Base-by-base conservation (phyloP, 495 filamentous ascomycete species). In the Tetracladium marchalianum region DNA sequence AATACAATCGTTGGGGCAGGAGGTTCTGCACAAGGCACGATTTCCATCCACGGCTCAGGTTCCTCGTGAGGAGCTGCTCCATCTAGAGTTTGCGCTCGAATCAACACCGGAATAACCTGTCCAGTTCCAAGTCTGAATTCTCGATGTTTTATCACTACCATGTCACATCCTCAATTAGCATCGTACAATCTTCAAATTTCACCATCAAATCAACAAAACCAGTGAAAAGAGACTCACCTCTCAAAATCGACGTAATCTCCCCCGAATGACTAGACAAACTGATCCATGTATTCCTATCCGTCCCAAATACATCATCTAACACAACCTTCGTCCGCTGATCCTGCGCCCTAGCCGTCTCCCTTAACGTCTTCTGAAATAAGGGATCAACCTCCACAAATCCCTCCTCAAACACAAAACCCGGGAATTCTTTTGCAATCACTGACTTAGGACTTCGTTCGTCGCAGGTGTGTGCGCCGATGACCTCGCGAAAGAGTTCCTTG, bases 391-490 rank as follows among this genome's bases (percentile, higher is more conserved):
- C 81, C 0, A 66, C 56, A 52, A 94, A 83, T 1, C 74, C 73
- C 0, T 61, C 39, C 50, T 88, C 87, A 41, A 89, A 75, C 1
- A 19, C 55, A 62, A 73, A 88, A 0, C 41, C 31, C 0, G 84
- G 83, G 53, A 78, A 86, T 13, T 62, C 61, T 11, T 56, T 37
- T 5, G 62, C 55, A 52, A 94, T 87, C 46, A 69, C 74, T 3
- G 66, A 64, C 41, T 72, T 73, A 19, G 51, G 69, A 42, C 71
- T 69, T 1, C 87, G 73, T 11, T 80, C 75, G 59, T 94, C 86
- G 60, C 87, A 94, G 7, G 87, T 90, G 58, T 92, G 87, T 38
- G 80, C 68, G 37, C 77, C 77, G 45, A 89, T 76, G 1, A 71
- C 67, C 54, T 94, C 87, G 37, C 87, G 75, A 47, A 90, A 64